Evolutionary conservation across 306 rosid species (phyloP).

Genomic region (Albizia julibrissin): DNA sequence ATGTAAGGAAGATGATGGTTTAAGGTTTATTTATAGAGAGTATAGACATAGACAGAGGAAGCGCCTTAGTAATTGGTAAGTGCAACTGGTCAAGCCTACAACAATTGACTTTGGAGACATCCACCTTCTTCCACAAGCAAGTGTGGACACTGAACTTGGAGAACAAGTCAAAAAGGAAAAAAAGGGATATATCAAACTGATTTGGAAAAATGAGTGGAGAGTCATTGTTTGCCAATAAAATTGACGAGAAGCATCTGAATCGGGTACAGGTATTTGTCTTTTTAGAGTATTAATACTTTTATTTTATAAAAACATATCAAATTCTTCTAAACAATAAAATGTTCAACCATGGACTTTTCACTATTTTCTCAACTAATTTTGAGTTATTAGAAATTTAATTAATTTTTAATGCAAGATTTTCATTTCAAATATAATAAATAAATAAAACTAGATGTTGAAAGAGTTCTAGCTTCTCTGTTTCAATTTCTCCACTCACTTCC

Average conservation of each 20-base stretch:
- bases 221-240: no score
- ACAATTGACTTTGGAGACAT: background rate
- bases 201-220: no score
- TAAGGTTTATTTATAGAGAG: constrained; percentile 22
- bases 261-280: no score
- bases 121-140: background rate
- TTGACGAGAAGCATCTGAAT: no score
- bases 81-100: background rate
- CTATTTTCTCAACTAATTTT: background rate
- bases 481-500: background rate
- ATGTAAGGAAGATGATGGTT: background rate
- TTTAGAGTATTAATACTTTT: no score
- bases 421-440: background rate
- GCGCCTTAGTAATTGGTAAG: constrained; percentile 6
- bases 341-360: no score
- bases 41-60: constrained; percentile 13
- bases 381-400: background rate
- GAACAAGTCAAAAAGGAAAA: background rate
- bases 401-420: no score
- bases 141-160: background rate
- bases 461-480: background rate
- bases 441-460: background rate
- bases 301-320: no score
- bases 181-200: background rate
- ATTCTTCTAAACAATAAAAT: no score